These are phyloP conservation scores for Populus hybrid DNA, from an alignment of 441 rosid species.

Conservation along the genomic window DNA sequence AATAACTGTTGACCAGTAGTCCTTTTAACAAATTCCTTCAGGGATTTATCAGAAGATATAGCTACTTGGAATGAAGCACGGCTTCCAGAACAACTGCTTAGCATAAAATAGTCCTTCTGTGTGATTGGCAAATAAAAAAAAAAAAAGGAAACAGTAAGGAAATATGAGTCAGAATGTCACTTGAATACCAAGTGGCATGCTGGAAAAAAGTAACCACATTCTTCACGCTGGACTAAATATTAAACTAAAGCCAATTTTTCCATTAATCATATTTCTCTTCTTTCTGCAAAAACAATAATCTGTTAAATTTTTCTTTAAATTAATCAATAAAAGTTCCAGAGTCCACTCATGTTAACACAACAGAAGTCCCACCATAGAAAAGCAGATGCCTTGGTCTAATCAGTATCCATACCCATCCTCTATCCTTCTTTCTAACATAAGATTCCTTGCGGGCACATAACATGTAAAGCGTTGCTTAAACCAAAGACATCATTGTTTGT, in stretches of 20 bases:
- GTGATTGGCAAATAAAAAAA: slow-evolving; percentile 7
- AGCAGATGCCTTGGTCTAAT: background rate
- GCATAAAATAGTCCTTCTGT: slow-evolving; percentile 23
- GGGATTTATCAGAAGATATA: slow-evolving; percentile 12
- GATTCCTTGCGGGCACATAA: background rate
- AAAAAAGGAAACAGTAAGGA: slow-evolving; percentile 10
- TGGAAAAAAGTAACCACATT: background rate
- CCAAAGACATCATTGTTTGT: background rate
- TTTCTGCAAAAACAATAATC: background rate
- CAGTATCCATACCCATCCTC: background rate
- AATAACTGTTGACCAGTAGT: slow-evolving; percentile 8
- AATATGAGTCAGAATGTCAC: background rate
- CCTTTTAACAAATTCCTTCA: slow-evolving; percentile 21
- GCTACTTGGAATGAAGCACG: slow-evolving; percentile 19
- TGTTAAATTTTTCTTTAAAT: too few species aligned
- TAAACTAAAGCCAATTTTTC: background rate
- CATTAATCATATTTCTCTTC: background rate
- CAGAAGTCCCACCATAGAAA: background rate
- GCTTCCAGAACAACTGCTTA: slow-evolving; percentile 16
- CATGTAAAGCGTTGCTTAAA: background rate
- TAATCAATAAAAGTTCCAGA: too few species aligned
- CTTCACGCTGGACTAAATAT: background rate
- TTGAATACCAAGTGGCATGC: background rate
- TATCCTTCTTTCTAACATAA: background rate
- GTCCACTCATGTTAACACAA: too few species aligned